phyloP scores from a whole-genome alignment of 306 rosid genomes.

The Dryas octopetala region DNA sequence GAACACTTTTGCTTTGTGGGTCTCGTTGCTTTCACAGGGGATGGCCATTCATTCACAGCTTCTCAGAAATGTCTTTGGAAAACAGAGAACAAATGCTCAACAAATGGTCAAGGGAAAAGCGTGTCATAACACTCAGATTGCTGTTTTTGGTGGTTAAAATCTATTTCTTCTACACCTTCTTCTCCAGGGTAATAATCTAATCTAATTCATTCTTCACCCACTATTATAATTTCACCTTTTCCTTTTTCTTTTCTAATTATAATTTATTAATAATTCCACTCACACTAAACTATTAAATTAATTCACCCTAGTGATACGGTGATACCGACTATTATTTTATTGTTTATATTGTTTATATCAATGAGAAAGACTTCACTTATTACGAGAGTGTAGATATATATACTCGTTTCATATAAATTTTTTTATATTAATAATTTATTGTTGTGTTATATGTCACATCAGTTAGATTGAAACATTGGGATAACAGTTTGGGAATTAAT shows the following conservation, averaged over 20 bases:
- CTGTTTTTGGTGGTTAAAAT: constrained; percentile 60
- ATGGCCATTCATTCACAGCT: constrained; percentile 74
- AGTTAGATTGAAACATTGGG: no score
- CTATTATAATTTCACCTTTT: neutral
- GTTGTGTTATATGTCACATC: no score
- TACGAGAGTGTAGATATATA: no score
- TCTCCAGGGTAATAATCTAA: constrained; percentile 60
- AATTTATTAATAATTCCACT: neutral
- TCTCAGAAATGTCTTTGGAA: constrained; percentile 68
- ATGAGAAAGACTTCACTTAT: no score
- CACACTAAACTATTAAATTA: no score
- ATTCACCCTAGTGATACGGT: no score
- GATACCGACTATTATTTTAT: no score
- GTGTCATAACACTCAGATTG: constrained; percentile 44
- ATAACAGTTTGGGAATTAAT: no score
- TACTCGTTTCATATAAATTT: no score
- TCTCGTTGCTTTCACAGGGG: constrained; percentile 48
- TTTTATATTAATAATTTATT: no score
- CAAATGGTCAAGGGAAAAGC: constrained; percentile 60
- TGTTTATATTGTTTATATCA: no score
- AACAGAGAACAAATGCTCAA: constrained; percentile 67
- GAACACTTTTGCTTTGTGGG: constrained; percentile 74
- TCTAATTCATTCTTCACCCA: neutral
- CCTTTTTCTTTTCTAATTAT: neutral
- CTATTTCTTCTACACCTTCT: constrained; percentile 63